phyloP scores from a whole-genome alignment of 164 flowering plant species.

The Magnolia officinalis region DNA sequence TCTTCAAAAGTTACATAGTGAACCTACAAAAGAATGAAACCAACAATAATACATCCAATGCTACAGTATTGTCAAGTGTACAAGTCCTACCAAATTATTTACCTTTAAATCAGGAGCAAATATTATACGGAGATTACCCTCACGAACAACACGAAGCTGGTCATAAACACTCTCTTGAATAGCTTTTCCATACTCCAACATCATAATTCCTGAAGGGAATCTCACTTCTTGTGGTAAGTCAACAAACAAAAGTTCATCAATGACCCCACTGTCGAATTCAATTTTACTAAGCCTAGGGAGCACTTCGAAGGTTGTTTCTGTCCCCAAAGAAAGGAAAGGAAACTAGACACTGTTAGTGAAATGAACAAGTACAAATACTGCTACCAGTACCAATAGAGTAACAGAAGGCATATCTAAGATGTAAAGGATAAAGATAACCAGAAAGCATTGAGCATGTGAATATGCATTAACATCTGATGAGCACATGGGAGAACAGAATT shows the following conservation, averaged over 20 bases:
- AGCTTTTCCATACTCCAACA: conserved; percentile 90
- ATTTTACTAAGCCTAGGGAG: conserved; percentile 96
- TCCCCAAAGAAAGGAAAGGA: conserved; percentile 9
- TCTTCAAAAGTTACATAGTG: not conserved
- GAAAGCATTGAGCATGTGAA: not conserved
- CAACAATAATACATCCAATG: not conserved
- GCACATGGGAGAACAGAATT: no score
- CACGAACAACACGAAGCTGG: conserved; percentile 91
- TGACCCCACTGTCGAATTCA: conserved; percentile 90
- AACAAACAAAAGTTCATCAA: conserved; percentile 88
- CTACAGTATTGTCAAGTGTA: not conserved
- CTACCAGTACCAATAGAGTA: not conserved
- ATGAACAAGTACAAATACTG: not conserved
- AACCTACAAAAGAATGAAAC: not conserved
- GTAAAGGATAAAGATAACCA: not conserved
- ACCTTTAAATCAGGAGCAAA: conserved; percentile 89
- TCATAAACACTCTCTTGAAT: conserved; percentile 96
- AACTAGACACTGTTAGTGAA: not conserved
- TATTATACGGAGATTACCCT: conserved; percentile 87
- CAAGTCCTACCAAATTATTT: not conserved
- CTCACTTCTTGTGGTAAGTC: conserved; percentile 85
- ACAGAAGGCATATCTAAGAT: not conserved
- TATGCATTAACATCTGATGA: no score
- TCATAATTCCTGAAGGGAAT: conserved; percentile 76
- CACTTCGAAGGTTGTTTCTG: conserved; percentile 95